Evolutionary conservation across 2,329 filamentous ascomycete genomes (phyloP).

Genomic region (Sclerotinia trifoliorum): DNA sequence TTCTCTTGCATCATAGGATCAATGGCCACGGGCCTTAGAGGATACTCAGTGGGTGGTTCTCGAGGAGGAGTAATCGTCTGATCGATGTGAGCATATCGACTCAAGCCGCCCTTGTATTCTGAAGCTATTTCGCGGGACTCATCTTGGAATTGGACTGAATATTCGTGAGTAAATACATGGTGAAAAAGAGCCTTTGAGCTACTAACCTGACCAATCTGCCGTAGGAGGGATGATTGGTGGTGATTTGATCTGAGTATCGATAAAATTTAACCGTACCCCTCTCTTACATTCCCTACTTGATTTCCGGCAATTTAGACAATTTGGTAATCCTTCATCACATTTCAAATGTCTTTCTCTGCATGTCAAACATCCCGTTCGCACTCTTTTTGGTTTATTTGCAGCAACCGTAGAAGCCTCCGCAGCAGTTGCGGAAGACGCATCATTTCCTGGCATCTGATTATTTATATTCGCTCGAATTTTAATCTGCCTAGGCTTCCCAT

Average conservation of each 20-base stretch:
- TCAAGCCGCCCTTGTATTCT: conserved; percentile 78
- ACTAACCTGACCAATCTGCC: conserved; percentile 61
- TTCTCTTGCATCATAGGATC: conserved; percentile 30
- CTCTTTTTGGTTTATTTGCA: conserved; percentile 69
- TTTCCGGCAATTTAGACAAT: conserved; percentile 79
- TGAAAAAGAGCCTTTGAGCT: not conserved
- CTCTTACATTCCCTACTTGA: conserved; percentile 83
- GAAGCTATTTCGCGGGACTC: conserved; percentile 88
- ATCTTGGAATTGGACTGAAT: conserved; percentile 72
- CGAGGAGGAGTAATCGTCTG: conserved; percentile 40
- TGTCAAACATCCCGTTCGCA: conserved; percentile 86
- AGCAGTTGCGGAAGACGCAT: conserved; percentile 25
- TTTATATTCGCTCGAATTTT: conserved; percentile 28
- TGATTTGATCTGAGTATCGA: conserved; percentile 71
- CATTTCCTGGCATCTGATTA: conserved; percentile 36
- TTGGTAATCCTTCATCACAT: conserved; percentile 57
- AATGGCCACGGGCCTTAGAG: conserved; percentile 28
- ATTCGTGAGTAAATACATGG: conserved; percentile 8
- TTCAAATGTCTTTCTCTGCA: conserved; percentile 88
- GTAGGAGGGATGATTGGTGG: conserved; percentile 63
- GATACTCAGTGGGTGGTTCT: conserved; percentile 34
- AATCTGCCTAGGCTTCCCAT: conserved; percentile 23
- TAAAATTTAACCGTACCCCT: conserved; percentile 86
- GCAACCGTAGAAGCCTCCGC: conserved; percentile 27
- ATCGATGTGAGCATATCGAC: conserved; percentile 64